Evolutionary conservation across 306 rosid genomes (phyloP), one percentile per base, ranked within the genome.

Genomic region (Comarum palustre): DNA sequence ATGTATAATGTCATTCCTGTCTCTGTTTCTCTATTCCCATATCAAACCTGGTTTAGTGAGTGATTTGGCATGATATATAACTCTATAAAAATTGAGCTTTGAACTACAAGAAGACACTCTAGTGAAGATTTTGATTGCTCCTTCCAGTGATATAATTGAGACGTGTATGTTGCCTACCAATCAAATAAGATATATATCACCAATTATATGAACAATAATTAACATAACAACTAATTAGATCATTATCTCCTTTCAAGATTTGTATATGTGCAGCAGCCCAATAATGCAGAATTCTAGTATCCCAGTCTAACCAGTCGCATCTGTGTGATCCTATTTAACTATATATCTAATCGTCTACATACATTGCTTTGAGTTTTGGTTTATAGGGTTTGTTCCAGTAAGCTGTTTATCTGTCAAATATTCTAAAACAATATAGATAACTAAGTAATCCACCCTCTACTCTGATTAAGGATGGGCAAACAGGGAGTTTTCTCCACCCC

Each of bases 71-170:
- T 36, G 48, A 4, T 52, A 19, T 50, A 20, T n/a, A n/a, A n/a
- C 32, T 50, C 13, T 4, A 13, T 22, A 71, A 2, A 34, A 22
- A 38, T 4, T 1, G 15, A 25, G 31, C 13, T 36, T 36, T 2
- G 50, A 48, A 34, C 12, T n/a, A 60, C 15, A 60, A 70, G 41
- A 60, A 24, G 76, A 77, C 72, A 51, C 80, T 50, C 20, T n/a
- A n/a, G n/a, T 25, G 81, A 11, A 17, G 72, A 50, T 38, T 71
- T 71, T 51, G 67, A 77, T 63, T 71, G 81, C 38, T 41, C n/a
- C 5, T 27, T 63, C 43, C 8, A 63, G 6, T 19, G n/a, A 16
- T 63, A 25, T 77, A 63, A 61, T 63, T 41, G 11, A 11, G 41
- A 20, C 22, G 19, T 36, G 19, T 36, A 20, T 12, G 16, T 19